Evolutionary conservation across 495 filamentous ascomycete species (phyloP).

Genomic region (Aspergillus indologenus): DNA sequence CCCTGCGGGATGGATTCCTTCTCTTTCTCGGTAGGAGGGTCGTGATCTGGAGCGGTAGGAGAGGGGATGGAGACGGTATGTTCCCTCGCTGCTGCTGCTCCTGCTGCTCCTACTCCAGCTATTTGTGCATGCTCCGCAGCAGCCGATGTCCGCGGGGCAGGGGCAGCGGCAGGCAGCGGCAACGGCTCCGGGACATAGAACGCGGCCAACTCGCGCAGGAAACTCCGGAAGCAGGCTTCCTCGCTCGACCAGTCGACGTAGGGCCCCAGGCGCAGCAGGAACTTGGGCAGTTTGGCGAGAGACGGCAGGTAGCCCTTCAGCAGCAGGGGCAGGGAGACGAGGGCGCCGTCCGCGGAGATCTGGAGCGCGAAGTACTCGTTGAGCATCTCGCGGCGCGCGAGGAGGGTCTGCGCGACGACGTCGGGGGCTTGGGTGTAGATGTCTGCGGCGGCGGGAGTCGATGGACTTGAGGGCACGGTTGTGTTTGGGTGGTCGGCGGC

Average conservation of each 20-base stretch:
- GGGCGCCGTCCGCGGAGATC: slow-evolving; percentile 71
- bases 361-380: slow-evolving; percentile 88
- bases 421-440: slow-evolving; percentile 66
- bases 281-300: slow-evolving; percentile 81
- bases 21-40: slow-evolving; percentile 25
- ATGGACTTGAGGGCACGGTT: no score
- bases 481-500: no score
- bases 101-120: no score
- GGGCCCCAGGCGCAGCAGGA: slow-evolving; percentile 84
- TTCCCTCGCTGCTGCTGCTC: no score
- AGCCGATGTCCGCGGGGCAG: no score
- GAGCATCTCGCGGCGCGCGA: slow-evolving; percentile 80
- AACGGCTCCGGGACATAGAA: slow-evolving; percentile 91
- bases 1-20: slow-evolving; percentile 13
- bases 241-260: slow-evolving; percentile 85
- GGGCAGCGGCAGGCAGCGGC: slow-evolving; percentile 47
- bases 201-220: slow-evolving; percentile 80
- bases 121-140: no score
- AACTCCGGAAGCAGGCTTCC: slow-evolving; percentile 79
- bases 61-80: no score
- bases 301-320: slow-evolving; percentile 85
- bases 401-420: slow-evolving; percentile 57
- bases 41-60: no score
- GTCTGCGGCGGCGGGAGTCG: slow-evolving; percentile 48
- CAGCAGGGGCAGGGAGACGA: slow-evolving; percentile 77